Conservation (phyloP, 345 rosid genomes). For the Aquilaria malaccensis region DNA sequence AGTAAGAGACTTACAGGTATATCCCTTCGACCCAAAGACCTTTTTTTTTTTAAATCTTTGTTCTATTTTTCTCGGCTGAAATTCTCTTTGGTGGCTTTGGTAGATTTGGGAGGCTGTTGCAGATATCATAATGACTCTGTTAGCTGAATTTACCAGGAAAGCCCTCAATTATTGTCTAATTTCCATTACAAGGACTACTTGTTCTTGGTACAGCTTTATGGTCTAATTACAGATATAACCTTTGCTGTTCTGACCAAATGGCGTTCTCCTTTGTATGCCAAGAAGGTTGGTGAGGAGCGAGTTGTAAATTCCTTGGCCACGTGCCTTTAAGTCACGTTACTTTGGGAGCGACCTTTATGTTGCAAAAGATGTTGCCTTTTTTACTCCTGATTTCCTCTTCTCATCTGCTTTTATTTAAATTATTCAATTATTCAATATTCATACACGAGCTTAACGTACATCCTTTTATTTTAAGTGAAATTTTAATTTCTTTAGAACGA, state of each 20-base stretch:
- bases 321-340: no score
- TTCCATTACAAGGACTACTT: background rate
- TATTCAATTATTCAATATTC: no score
- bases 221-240: background rate
- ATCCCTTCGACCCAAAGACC: conserved; percentile 23
- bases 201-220: background rate
- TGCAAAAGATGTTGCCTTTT: no score
- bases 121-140: conserved; percentile 22
- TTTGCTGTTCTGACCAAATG: background rate
- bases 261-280: no score
- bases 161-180: conserved; percentile 13
- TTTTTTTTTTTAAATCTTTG: conserved; percentile 7
- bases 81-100: conserved; percentile 10
- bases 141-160: conserved; percentile 13
- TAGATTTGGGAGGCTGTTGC: conserved; percentile 25
- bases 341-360: no score
- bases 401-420: no score
- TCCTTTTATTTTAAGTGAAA: no score
- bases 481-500: no score
- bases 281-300: no score
- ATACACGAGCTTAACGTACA: no score
- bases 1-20: conserved; percentile 7
- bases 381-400: no score
- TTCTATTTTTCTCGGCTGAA: background rate
- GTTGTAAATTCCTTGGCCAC: no score